phyloP scores from a whole-genome alignment of 345 rosid genomes.

The Eucalyptus sp. region DNA sequence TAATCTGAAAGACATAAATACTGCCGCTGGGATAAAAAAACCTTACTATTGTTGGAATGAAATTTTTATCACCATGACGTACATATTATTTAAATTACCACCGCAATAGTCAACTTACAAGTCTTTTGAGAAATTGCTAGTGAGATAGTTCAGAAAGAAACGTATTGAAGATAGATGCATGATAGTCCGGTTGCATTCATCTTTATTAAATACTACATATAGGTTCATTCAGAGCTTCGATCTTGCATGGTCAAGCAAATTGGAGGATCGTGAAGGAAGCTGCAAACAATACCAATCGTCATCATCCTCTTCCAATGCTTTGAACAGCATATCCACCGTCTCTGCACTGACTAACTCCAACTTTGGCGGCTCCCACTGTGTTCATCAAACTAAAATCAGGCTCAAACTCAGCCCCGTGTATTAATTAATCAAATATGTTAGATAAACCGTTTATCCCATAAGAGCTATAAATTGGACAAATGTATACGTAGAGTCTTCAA shows the following conservation, averaged over 20 bases:
- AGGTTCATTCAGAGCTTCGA: background rate
- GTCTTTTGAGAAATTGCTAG: background rate
- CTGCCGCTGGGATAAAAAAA: background rate
- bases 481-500: background rate
- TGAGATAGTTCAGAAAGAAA: background rate
- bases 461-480: no score
- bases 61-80: background rate
- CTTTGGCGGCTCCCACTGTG: background rate
- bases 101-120: background rate
- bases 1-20: background rate
- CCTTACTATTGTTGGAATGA: background rate
- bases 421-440: no score
- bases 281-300: background rate
- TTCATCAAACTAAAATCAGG: background rate
- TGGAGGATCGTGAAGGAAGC: background rate
- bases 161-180: background rate
- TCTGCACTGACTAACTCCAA: background rate
- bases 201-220: background rate
- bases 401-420: no score
- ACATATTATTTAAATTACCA: background rate
- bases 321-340: background rate
- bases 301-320: background rate
- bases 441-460: no score
- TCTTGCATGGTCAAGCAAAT: background rate
- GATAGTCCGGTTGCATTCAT: background rate